Conservation (phyloP, 257 asterid species). For the Salvia miltiorrhiza region DNA sequence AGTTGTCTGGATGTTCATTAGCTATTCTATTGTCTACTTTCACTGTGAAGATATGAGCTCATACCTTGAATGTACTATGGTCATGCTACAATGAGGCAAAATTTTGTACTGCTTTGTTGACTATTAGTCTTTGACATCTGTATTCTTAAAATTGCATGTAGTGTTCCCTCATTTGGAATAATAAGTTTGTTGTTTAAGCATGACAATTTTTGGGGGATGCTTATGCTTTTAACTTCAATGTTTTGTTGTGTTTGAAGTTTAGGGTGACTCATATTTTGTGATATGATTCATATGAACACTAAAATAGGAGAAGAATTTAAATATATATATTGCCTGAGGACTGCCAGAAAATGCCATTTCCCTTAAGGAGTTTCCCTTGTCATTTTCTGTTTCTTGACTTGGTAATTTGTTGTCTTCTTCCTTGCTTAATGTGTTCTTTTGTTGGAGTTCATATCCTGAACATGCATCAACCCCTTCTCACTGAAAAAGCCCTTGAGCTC, state of each 20-base stretch:
- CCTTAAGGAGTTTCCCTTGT: too few species aligned
- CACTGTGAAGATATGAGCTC: not conserved
- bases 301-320: not conserved
- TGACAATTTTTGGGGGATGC: not conserved
- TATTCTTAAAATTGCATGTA: not conserved
- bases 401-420: not conserved
- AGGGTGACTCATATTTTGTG: not conserved
- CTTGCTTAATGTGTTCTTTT: not conserved
- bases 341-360: not conserved
- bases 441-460: not conserved
- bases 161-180: too few species aligned
- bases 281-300: not conserved
- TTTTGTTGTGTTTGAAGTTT: not conserved
- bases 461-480: not conserved
- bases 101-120: not conserved
- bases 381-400: too few species aligned
- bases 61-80: not conserved
- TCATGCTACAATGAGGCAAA: not conserved
- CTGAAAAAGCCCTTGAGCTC: not conserved
- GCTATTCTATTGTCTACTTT: not conserved
- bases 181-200: not conserved
- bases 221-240: not conserved
- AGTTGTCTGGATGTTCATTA: slow-evolving; percentile 12
- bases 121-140: not conserved
- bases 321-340: not conserved